Percentiles rank a stretch among this genome's conserved stretches.
Evolutionary conservation across 768 basidiomycete genomes (phyloP).

Genomic region (Pleurotus ostreatus): DNA sequence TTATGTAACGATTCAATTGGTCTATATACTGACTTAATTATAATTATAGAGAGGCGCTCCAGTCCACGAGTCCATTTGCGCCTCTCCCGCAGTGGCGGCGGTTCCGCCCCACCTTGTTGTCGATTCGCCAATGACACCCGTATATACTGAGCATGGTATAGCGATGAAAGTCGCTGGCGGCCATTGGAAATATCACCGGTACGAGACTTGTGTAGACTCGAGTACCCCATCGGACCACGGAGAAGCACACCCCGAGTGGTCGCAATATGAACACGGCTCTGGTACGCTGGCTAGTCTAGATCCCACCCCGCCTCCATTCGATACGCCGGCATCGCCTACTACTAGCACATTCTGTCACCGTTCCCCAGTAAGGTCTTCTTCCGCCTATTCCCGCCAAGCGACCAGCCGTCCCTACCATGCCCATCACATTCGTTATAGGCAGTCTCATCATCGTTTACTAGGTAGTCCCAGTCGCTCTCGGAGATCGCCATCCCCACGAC

Average conservation of each 20-base stretch:
- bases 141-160: not conserved
- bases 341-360: not conserved
- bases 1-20: not conserved
- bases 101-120: slow-evolving; percentile 6
- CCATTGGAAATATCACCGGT: too few relatives aligned
- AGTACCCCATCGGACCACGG: too few relatives aligned
- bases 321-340: not conserved
- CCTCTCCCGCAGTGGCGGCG: not conserved
- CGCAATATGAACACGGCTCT: too few relatives aligned
- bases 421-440: not conserved
- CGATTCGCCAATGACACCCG: not conserved
- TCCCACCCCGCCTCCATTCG: too few relatives aligned
- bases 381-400: not conserved
- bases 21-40: too few relatives aligned
- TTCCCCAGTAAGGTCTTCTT: too few relatives aligned
- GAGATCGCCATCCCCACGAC: not conserved
- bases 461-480: not conserved
- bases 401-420: not conserved
- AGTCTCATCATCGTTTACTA: not conserved
- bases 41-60: not conserved
- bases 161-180: not conserved
- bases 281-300: too few relatives aligned
- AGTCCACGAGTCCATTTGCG: not conserved
- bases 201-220: too few relatives aligned
- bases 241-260: too few relatives aligned